Evolutionary conservation across 2,329 filamentous ascomycete genomes (phyloP).

Genomic region (Pseudopyrenochaeta lycopersici): DNA sequence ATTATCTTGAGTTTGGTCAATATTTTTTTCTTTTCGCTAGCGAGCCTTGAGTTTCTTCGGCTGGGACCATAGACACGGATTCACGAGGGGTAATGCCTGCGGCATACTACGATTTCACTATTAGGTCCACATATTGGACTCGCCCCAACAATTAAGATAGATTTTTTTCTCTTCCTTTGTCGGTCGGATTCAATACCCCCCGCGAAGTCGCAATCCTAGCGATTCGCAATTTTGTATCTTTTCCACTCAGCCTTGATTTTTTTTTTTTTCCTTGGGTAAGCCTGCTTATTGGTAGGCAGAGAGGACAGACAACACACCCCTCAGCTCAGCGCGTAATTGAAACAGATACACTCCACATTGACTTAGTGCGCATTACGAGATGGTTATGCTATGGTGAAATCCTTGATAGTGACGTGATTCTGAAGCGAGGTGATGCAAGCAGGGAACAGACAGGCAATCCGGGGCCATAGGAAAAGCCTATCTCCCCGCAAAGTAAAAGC

Average conservation of each 20-base stretch:
- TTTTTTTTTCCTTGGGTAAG: slow-evolving; percentile 24
- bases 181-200: slow-evolving; percentile 48
- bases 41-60: slow-evolving; percentile 39
- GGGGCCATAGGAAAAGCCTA: slow-evolving; percentile 18
- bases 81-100: slow-evolving; percentile 33
- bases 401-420: slow-evolving; percentile 45
- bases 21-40: slow-evolving; percentile 42
- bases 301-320: slow-evolving; percentile 34
- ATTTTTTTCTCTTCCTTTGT: slow-evolving; percentile 41
- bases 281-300: slow-evolving; percentile 40
- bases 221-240: slow-evolving; percentile 39
- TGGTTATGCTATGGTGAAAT: slow-evolving; percentile 24
- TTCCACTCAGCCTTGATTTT: slow-evolving; percentile 36
- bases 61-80: slow-evolving; percentile 37
- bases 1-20: slow-evolving; percentile 34
- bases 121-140: slow-evolving; percentile 14
- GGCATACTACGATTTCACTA: slow-evolving; percentile 43
- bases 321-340: slow-evolving; percentile 47
- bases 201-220: slow-evolving; percentile 33
- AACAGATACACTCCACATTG: slow-evolving; percentile 30
- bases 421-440: slow-evolving; percentile 39
- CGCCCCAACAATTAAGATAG: slow-evolving; percentile 27
- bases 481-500: slow-evolving; percentile 2
- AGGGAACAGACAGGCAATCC: slow-evolving; percentile 28
- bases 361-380: slow-evolving; percentile 41